Conservation (phyloP, 305 asterid genomes). For the Rubia tinctorum region DNA sequence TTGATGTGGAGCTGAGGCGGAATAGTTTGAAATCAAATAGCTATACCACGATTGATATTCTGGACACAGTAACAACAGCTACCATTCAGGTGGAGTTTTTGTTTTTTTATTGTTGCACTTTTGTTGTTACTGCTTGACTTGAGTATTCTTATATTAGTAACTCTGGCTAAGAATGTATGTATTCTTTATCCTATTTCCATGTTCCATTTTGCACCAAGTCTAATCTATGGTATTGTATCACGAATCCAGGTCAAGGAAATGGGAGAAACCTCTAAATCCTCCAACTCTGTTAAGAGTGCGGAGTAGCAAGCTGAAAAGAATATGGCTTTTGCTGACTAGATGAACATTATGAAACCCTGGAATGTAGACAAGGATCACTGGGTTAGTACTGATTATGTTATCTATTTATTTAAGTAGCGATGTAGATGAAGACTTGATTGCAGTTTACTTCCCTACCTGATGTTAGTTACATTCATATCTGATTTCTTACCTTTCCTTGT, state of each 20-base stretch:
- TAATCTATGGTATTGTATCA: constrained; percentile 9
- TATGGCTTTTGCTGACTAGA: constrained; percentile 72
- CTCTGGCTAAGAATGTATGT: background rate
- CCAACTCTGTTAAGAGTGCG: constrained; percentile 45
- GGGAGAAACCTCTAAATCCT: constrained; percentile 44
- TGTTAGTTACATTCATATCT: background rate
- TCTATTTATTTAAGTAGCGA: constrained; percentile 12
- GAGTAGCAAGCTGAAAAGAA: constrained; percentile 71
- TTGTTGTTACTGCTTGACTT: background rate
- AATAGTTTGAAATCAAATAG: constrained; percentile 75
- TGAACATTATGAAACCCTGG: constrained; percentile 64
- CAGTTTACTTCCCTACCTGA: background rate
- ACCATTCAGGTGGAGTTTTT: constrained; percentile 72
- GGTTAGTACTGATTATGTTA: constrained; percentile 43
- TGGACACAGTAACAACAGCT: constrained; percentile 81
- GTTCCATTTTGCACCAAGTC: background rate
- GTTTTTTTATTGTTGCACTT: background rate
- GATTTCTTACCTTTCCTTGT: constrained; percentile 18
- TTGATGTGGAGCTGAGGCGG: constrained; percentile 67
- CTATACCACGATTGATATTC: constrained; percentile 72
- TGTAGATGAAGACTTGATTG: background rate
- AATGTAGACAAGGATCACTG: constrained; percentile 91
- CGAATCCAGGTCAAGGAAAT: constrained; percentile 84
- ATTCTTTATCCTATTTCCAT: background rate
- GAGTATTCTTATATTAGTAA: background rate